Percentiles rank a stretch among this genome's conserved stretches.
Evolutionary conservation across 2,329 filamentous ascomycete genomes (phyloP).

Genomic region (Neurospora sp.): DNA sequence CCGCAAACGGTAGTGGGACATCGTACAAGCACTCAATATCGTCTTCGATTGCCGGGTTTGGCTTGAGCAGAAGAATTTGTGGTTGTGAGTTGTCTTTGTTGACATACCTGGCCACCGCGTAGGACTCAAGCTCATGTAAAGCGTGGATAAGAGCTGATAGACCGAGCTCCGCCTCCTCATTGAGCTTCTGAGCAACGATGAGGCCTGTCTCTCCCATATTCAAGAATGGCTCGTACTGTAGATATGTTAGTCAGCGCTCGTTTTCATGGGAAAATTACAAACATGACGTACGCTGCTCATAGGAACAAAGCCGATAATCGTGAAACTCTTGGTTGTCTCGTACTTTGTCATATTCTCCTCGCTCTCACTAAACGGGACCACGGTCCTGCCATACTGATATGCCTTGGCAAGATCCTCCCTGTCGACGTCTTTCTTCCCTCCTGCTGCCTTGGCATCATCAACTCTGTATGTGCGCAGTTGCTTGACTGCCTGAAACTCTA

Average conservation of each 20-base stretch:
- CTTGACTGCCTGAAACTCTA: constrained; percentile 59
- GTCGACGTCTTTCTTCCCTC: constrained; percentile 72
- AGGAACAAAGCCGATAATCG: constrained; percentile 80
- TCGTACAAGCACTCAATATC: constrained; percentile 83
- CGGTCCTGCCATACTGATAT: constrained; percentile 86
- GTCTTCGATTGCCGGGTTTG: constrained; percentile 55
- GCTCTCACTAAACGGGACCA: constrained; percentile 77
- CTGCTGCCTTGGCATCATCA: constrained; percentile 61
- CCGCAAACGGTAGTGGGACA: constrained; percentile 81
- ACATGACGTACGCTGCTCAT: constrained; percentile 30
- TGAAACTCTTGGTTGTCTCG: constrained; percentile 64
- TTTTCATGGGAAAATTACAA: background rate
- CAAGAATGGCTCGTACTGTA: constrained; percentile 71
- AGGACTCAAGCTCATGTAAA: constrained; percentile 73
- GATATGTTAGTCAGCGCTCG: constrained; percentile 11
- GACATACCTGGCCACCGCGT: constrained; percentile 79
- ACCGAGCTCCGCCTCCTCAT: constrained; percentile 74
- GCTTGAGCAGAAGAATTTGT: constrained; percentile 66
- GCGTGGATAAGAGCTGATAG: constrained; percentile 86
- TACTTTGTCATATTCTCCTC: constrained; percentile 86
- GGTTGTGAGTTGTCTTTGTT: constrained; percentile 76
- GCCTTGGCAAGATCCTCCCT: constrained; percentile 83
- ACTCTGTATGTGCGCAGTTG: constrained; percentile 74
- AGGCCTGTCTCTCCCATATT: constrained; percentile 74
- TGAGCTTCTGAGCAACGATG: constrained; percentile 66